A percentile compares a stretch with the other conserved stretches of the same genome.
Evolutionary conservation across 208 protist species (phyloP).

Genomic region (Trypanosoma mega): DNA sequence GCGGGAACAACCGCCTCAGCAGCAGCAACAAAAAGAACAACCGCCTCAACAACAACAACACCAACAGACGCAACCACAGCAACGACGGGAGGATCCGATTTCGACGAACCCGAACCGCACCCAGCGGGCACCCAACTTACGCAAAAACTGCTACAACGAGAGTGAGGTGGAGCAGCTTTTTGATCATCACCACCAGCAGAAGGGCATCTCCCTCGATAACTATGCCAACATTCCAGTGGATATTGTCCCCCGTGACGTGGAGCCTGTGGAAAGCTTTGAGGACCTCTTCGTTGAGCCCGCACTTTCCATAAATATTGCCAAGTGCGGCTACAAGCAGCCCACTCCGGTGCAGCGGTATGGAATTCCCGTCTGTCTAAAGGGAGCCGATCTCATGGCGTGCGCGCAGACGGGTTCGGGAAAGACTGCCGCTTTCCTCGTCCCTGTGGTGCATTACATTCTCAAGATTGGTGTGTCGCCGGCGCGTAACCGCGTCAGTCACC

Average conservation of each 20-base stretch:
- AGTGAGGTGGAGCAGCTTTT: constrained; percentile 72
- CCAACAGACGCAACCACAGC: background rate
- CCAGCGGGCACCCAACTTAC: constrained; percentile 66
- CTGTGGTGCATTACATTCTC: constrained; percentile 95
- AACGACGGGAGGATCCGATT: constrained; percentile 5
- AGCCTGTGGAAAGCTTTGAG: constrained; percentile 72
- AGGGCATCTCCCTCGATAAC: constrained; percentile 80
- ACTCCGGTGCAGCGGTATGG: constrained; percentile 98
- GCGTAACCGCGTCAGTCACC: constrained; percentile 45
- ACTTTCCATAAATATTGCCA: constrained; percentile 93
- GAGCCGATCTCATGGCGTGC: constrained; percentile 97
- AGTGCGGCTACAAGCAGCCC: constrained; percentile 94
- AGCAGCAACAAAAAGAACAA: constrained; percentile 21
- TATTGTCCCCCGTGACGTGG: constrained; percentile 75
- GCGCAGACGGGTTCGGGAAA: constrained; percentile 99
- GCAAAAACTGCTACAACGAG: constrained; percentile 72
- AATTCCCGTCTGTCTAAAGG: constrained; percentile 92
- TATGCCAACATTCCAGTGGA: constrained; percentile 85
- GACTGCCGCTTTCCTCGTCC: constrained; percentile 98
- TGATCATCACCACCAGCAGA: constrained; percentile 67
- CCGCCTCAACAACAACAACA: constrained; percentile 11
- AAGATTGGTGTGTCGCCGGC: constrained; percentile 77
- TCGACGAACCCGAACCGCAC: constrained; percentile 34
- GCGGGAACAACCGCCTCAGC: constrained; percentile 13
- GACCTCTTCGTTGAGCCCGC: constrained; percentile 85